Evolutionary conservation across 2,329 filamentous ascomycete species (phyloP), one percentile per base, ranked within the genome.

Genomic region (Alternaria arborescens): DNA sequence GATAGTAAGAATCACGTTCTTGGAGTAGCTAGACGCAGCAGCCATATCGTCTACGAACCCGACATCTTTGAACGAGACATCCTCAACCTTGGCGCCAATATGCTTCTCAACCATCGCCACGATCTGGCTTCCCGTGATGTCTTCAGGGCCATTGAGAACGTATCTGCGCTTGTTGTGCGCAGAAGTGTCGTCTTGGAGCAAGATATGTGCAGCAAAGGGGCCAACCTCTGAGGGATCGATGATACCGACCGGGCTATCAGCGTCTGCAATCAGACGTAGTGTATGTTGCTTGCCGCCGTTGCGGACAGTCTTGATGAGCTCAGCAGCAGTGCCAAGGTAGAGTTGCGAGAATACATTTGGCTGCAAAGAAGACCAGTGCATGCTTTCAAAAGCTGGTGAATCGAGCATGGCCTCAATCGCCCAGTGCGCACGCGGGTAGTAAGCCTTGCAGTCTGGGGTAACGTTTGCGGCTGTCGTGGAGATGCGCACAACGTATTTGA

Each of bases 171-270:
- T 60, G 51, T 62, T 67, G 40, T 69, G 66, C 34, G 12, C 14
- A 14, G 58, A 32, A 8, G 42, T 34, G n/a, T 68, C 61, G 40
- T 57, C 52, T 26, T 58, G 50, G 2, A 60, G 36, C 26, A 71
- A 52, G 5, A 71, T 56, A 24, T 57, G 51, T 3, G 65, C 65
- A 16, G 65, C 65, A n/a, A 68, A 32, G 10, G 36, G 40, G 5
- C 67, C 62, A 36, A 71, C 59, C 22, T 71, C 67, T 20, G 59
- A 16, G n/a, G 67, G 43, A 12, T 71, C 57, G 8, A 71, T 59
- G 7, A 67, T 46, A 20, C 54, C 67, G 3, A 65, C 51, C 30
- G 20, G 55, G 12, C 18, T 64, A 46, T 18, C 32, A 38, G 14
- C 32, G 36, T 7, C 38, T 16, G 2, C 62, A 28, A 18, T 41